phyloP scores from a whole-genome alignment of 768 basidiomycete genomes.

The Paxillus involutus region DNA sequence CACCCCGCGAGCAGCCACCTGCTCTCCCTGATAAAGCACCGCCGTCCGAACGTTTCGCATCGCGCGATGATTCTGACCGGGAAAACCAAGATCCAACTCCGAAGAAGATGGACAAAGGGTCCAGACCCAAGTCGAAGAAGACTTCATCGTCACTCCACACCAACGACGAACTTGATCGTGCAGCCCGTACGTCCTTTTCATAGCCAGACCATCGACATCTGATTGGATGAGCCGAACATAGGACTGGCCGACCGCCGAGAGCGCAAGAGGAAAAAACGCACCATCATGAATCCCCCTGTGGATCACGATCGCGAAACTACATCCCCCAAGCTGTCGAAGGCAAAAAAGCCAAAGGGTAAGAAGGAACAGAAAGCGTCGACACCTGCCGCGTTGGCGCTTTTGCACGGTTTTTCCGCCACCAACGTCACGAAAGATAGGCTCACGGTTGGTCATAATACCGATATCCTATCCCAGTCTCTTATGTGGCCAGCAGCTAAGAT shows the following conservation, averaged over 20 bases:
- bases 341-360: slow-evolving; percentile 11
- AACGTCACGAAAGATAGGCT: slow-evolving; percentile 37
- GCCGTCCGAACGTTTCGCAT: background rate
- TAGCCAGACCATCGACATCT: background rate
- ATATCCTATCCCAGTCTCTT: background rate
- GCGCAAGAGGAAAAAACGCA: slow-evolving; percentile 57
- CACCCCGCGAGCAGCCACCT: background rate
- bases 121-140: slow-evolving; percentile 24
- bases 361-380: slow-evolving; percentile 22
- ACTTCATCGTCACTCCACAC: slow-evolving; percentile 7
- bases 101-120: slow-evolving; percentile 20
- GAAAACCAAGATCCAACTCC: slow-evolving; percentile 2
- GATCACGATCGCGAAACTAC: slow-evolving; percentile 8
- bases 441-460: slow-evolving; percentile 25
- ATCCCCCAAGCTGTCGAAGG: slow-evolving; percentile 5
- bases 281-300: slow-evolving; percentile 40
- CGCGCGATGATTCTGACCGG: background rate
- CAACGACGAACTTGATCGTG: slow-evolving; percentile 34
- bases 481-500: slow-evolving; percentile 26
- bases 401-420: slow-evolving; percentile 38
- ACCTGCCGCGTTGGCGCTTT: slow-evolving; percentile 30
- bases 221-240: slow-evolving; percentile 22
- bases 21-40: background rate
- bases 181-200: slow-evolving; percentile 31
- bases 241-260: slow-evolving; percentile 67